These are phyloP conservation scores for Podaxis carcinomalis DNA, from an alignment of 768 basidiomycete species.

Conservation along the genomic window DNA sequence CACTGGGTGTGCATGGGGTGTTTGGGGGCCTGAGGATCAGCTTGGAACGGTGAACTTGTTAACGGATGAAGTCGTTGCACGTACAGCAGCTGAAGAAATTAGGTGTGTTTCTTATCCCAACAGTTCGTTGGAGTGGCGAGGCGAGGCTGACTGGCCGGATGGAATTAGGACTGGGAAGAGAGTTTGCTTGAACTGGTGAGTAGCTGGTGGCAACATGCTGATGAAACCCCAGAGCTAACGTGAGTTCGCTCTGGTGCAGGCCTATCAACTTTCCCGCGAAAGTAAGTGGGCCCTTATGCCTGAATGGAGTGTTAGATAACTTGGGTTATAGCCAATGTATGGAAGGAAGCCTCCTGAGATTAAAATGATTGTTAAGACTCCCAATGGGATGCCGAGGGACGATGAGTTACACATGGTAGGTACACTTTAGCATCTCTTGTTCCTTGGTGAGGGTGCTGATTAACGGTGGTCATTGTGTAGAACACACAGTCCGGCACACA, in stretches of 20 bases:
- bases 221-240: not conserved
- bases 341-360: constrained; percentile 50
- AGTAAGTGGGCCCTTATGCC: constrained; percentile 24
- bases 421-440: constrained; percentile 20
- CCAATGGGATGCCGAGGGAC: constrained; percentile 29
- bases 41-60: constrained; percentile 65
- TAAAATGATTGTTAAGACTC: constrained; percentile 28
- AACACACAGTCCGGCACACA: constrained; percentile 71
- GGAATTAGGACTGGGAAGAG: constrained; percentile 43
- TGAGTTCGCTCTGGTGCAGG: constrained; percentile 29
- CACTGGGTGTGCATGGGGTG: constrained; percentile 64
- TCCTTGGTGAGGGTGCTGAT: not conserved
- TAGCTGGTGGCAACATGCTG: not conserved
- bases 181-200: constrained; percentile 62
- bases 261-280: constrained; percentile 65
- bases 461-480: constrained; percentile 24
- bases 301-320: no score
- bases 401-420: constrained; percentile 59
- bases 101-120: constrained; percentile 21
- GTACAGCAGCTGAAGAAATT: constrained; percentile 54
- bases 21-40: constrained; percentile 65
- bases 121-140: not conserved
- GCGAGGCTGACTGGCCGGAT: not conserved
- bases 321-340: constrained; percentile 47
- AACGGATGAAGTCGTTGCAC: constrained; percentile 58